Base-by-base conservation (phyloP, 1,284 basidiomycete species). In the Porogramme epimiltina region DNA sequence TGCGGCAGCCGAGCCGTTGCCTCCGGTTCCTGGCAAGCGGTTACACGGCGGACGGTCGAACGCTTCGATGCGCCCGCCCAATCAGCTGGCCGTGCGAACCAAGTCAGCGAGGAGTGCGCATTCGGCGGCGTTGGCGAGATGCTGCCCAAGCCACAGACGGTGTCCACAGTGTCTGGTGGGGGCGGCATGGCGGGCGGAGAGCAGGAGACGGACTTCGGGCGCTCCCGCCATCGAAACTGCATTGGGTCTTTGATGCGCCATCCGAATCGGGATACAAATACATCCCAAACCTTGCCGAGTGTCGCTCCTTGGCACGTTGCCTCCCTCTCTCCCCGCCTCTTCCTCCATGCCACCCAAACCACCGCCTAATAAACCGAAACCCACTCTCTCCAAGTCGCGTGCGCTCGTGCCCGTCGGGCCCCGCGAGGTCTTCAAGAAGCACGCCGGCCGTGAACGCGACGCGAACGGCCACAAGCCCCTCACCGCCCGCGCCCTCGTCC, bases 401-500 rank as follows among this genome's bases (percentile, higher is more conserved):
- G 82, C 77, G 33, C 74, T 89, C 25, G 73, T 88, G 10, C 67
- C 74, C 24, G 70, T 77, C 4, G 85, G 84, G 13, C 77, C 79
- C 5, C 72, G 74, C 55, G 73, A 84, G 49, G 70, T 87, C 20
- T 73, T 79, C 56, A 64, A 66, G 18, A 70, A 70, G 41, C 60
- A 56, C 55, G 55, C 55, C 69, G 67, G 54, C 59, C 57, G 57
- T 40, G 68, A 43, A 58, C 75, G 77, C 42, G 73, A 80, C 49
- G 71, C 71, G 58, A 69, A 78, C 51, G 78, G 78, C 22, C 67
- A 78, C 54, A 81, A 77, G 56, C 85, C 84, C 0, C 80, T 83
- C 1, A 91, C 89, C 1, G 73, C 77, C 20, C 81, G 83, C 42
- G 88, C 88, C n/a, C 75, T 91, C 49, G 66, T 89, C 51, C 68